These are phyloP conservation scores for Gaeumannomyces sp. DNA, from an alignment of 2,329 filamentous ascomycete genomes.

Conservation along the genomic window DNA sequence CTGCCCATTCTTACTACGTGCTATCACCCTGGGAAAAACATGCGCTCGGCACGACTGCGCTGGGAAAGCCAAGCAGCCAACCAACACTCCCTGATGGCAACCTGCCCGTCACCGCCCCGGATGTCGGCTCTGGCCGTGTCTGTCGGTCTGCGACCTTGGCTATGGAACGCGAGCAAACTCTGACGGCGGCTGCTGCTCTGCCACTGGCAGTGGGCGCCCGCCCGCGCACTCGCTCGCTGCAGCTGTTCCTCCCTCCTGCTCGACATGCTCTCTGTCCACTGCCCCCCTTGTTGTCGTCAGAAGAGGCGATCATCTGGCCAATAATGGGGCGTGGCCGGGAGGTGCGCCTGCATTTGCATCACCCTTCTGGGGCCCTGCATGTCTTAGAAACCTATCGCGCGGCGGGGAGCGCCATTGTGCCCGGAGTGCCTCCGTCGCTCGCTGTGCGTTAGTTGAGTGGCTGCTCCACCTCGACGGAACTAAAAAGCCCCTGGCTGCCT, in stretches of 20 bases:
- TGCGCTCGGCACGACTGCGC: background rate
- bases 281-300: constrained; percentile 9
- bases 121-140: background rate
- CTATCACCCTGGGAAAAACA: background rate
- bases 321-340: constrained; percentile 7
- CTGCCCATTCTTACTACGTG: background rate
- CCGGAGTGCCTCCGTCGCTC: background rate
- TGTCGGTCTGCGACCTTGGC: background rate
- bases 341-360: constrained; percentile 11
- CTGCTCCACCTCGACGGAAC: background rate
- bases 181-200: background rate
- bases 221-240: background rate
- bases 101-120: background rate
- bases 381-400: constrained; percentile 9
- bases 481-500: background rate
- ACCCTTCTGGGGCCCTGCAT: constrained; percentile 6
- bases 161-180: background rate
- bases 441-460: background rate
- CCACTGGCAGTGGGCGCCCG: too few species aligned
- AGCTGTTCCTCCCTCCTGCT: background rate
- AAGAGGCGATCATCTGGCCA: constrained; percentile 13
- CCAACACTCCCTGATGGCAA: background rate
- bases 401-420: background rate
- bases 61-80: background rate
- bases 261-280: background rate